Evolutionary conservation across 371 early-diverging fungal genomes (phyloP).

Genomic region (Syncephalastrum monosporum): DNA sequence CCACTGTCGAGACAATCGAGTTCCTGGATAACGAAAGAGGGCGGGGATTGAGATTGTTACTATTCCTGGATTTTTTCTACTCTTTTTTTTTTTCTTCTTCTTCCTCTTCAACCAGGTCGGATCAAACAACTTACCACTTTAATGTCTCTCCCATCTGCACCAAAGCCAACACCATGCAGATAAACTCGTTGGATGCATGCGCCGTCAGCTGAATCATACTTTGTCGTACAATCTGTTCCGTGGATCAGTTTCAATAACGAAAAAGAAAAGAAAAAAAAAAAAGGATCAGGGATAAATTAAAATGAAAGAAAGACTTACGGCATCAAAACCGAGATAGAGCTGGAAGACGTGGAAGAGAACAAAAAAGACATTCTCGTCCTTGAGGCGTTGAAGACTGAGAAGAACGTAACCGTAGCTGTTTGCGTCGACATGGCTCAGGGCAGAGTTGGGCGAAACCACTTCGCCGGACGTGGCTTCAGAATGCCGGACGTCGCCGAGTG

Average conservation of each 20-base stretch:
- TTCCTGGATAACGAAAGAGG: slow-evolving; percentile 12
- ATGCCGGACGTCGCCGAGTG: slow-evolving; percentile 16
- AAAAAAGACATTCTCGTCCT: slow-evolving; percentile 51
- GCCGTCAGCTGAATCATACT: slow-evolving; percentile 49
- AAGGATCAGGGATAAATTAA: not conserved
- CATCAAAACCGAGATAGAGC: slow-evolving; percentile 43
- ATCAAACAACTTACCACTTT: slow-evolving; percentile 26
- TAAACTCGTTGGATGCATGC: slow-evolving; percentile 31
- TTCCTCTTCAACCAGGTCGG: slow-evolving; percentile 11
- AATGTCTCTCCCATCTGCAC: slow-evolving; percentile 43
- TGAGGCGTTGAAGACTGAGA: slow-evolving; percentile 30
- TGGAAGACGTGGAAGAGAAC: slow-evolving; percentile 46
- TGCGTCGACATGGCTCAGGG: slow-evolving; percentile 7
- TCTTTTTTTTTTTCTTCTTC: slow-evolving; percentile 1
- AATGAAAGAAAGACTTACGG: slow-evolving; percentile 29
- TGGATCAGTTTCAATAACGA: too few relatives aligned
- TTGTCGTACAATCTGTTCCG: slow-evolving; percentile 42
- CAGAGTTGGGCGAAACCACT: slow-evolving; percentile 10
- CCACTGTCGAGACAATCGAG: slow-evolving; percentile 9
- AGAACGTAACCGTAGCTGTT: slow-evolving; percentile 16
- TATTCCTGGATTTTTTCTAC: not conserved
- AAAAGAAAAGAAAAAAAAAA: too few relatives aligned
- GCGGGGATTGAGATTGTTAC: too few relatives aligned
- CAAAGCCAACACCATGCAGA: slow-evolving; percentile 38
- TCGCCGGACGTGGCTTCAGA: slow-evolving; percentile 13